Base-by-base conservation (phyloP, 2,329 filamentous ascomycete genomes). In the Aschersonia sp. region DNA sequence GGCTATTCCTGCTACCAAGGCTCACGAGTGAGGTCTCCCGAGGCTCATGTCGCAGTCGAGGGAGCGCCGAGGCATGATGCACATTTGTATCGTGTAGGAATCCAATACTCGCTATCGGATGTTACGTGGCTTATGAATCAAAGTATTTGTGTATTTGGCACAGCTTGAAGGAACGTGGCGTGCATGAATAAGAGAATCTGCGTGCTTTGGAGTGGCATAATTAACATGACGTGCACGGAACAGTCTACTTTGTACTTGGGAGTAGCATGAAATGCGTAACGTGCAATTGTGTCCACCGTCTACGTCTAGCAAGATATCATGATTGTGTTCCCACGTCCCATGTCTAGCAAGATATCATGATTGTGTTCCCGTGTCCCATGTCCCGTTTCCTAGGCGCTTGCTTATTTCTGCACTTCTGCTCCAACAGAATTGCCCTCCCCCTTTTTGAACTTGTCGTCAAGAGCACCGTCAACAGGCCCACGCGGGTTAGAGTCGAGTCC, bases 401-500 rank as follows among this genome's bases (percentile, higher is more conserved):
- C 46, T 53, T 51, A 48, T 40, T 48, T 45, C 40, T 46, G 48
- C 11, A 40, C 35, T 2, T 8, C 31, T 12, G 41, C 40, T 12
- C 49, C 47, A n/a, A 50, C 47, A 2, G 44, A 41, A 14, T 54
- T 52, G 12, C 51, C 51, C 44, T 49, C 49, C 1, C 51, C 54
- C 67, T 83, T 83, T 48, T 67, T 65, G 46, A 81, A 81, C 61
- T 80, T 83, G 43, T 75, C 70, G 57, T 77, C 67, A 1, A 79
- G 63, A 11, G 70, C 67, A 46, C 83, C 74, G 39, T 83, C 81
- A 45, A 86, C 66, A 1, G 73, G 65, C 4, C 77, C 77, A 55
- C 72, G 73, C 10, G 84, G 84, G 72, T 88, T 88, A 5, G 77
- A 82, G 9, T 65, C 54, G 39, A 84, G 68, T 48, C 66, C 67